These are phyloP conservation scores for Hemisphaericaspora subhashii DNA, from an alignment of 1,139 yeast genomes.

Conservation along the genomic window DNA sequence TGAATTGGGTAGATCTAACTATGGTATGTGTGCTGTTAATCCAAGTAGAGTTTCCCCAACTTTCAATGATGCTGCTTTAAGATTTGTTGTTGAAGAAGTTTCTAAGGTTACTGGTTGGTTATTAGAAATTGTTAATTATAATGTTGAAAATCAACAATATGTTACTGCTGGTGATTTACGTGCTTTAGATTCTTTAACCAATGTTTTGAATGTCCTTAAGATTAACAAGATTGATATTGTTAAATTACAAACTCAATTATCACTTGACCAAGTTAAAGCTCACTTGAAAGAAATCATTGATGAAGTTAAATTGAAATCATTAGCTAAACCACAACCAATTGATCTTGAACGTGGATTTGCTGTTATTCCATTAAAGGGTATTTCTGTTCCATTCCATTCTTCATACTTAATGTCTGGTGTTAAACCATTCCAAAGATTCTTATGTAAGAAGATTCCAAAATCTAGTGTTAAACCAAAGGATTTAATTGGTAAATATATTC, in stretches of 20 bases:
- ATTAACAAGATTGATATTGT: constrained; percentile 91
- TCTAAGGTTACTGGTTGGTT: constrained; percentile 85
- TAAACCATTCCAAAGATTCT: constrained; percentile 96
- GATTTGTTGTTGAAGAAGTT: constrained; percentile 92
- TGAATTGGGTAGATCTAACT: constrained; percentile 89
- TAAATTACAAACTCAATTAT: constrained; percentile 77
- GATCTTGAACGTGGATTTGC: constrained; percentile 98
- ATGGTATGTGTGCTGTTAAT: constrained; percentile 98
- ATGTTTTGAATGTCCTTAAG: constrained; percentile 89
- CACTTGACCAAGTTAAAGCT: constrained; percentile 83
- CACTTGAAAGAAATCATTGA: constrained; percentile 84
- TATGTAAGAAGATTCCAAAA: constrained; percentile 92
- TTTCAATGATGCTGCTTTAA: constrained; percentile 88
- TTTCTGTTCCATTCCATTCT: constrained; percentile 98
- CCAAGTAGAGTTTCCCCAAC: constrained; percentile 91
- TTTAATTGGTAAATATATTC: constrained; percentile 92
- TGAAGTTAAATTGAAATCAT: constrained; percentile 78
- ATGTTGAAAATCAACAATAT: constrained; percentile 96
- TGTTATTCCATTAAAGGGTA: constrained; percentile 96
- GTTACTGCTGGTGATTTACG: constrained; percentile 98
- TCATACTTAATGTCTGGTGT: constrained; percentile 97
- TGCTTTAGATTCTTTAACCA: constrained; percentile 88
- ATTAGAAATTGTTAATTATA: constrained; percentile 95
- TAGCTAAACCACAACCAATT: constrained; percentile 92
- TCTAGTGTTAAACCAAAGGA: constrained; percentile 94